phyloP scores from a whole-genome alignment of 2,329 filamentous ascomycete genomes.

The Sporothrix curviconia region DNA sequence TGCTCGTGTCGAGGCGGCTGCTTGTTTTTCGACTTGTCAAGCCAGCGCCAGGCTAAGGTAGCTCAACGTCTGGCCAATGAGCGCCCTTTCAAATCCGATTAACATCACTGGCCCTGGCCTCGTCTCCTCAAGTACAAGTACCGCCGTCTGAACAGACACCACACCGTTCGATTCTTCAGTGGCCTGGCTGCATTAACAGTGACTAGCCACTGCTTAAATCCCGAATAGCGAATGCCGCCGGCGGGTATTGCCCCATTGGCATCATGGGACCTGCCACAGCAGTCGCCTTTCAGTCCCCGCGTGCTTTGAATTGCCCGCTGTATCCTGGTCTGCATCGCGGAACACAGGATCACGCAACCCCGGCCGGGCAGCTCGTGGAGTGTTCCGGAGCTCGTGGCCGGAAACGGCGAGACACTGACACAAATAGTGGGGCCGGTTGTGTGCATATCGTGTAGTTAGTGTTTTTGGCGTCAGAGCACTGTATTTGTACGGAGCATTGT shows the following conservation, averaged over 20 bases:
- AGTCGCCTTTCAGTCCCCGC: not conserved
- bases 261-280: not conserved
- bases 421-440: not conserved
- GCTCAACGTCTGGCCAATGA: not conserved
- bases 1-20: not conserved
- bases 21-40: conserved; percentile 2
- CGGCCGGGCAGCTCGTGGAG: not conserved
- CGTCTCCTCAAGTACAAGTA: too few species aligned
- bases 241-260: not conserved
- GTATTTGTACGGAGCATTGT: not conserved
- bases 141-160: too few species aligned
- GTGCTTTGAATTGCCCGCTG: not conserved
- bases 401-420: conserved; percentile 7
- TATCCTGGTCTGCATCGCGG: not conserved
- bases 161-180: not conserved
- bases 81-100: conserved; percentile 7
- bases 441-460: not conserved
- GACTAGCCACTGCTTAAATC: not conserved
- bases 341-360: not conserved
- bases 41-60: conserved; percentile 5
- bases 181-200: not conserved
- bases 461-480: not conserved
- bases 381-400: not conserved
- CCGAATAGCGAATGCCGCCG: conserved; percentile 14
- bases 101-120: conserved; percentile 7